Conservation (phyloP, 2,329 filamentous ascomycete genomes). For the Capronia epimyces region DNA sequence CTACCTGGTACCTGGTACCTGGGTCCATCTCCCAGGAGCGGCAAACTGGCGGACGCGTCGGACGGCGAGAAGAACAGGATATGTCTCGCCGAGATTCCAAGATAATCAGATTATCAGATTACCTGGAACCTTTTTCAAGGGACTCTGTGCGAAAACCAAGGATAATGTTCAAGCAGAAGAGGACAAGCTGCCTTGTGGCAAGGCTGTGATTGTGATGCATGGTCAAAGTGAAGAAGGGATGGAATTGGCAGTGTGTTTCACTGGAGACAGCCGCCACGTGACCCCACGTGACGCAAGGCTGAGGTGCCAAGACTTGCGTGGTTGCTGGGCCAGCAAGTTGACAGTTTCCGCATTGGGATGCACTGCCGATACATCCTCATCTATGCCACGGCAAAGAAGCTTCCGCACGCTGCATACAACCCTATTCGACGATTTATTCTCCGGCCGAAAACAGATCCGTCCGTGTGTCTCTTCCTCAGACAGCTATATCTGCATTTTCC, state of each 20-base stretch:
- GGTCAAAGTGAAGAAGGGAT: no score
- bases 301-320: not conserved
- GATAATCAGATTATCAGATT: no score
- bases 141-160: no score
- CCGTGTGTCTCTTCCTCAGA: not conserved
- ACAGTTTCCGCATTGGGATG: constrained; percentile 6
- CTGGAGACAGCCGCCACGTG: no score
- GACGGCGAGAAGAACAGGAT: no score
- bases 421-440: constrained; percentile 12
- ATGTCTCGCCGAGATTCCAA: no score
- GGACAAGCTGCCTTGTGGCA: not conserved
- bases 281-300: constrained; percentile 6
- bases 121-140: no score
- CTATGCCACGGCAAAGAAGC: not conserved
- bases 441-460: constrained; percentile 5
- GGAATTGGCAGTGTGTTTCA: not conserved
- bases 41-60: no score
- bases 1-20: no score
- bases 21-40: no score
- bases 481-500: constrained; percentile 4
- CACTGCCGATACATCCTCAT: not conserved
- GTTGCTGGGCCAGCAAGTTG: constrained; percentile 8
- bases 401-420: not conserved
- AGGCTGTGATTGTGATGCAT: not conserved
- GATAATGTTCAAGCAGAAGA: no score